Percentiles rank a stretch among this genome's conserved stretches.
Evolutionary conservation across 176 grass and related monocot genomes (phyloP).

Genomic region (Tillandsia fasciculata): DNA sequence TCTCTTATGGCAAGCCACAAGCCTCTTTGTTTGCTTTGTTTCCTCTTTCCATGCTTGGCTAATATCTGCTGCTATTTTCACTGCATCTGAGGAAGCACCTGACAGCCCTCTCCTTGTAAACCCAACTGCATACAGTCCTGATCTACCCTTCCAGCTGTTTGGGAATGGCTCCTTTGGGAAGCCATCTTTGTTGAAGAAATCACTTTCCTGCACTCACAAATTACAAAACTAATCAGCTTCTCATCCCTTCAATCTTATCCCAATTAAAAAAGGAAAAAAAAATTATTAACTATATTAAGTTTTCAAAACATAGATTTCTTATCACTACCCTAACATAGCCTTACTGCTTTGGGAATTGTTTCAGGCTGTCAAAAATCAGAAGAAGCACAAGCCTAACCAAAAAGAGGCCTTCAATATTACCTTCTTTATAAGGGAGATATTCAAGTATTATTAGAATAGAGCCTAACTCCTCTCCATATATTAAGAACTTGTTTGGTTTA

Average conservation of each 20-base stretch:
- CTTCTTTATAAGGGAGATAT: too few species aligned
- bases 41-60: conserved; percentile 63
- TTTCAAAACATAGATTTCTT: conserved; percentile 5
- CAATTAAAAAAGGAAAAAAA: background rate
- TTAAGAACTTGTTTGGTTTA: conserved; percentile 6
- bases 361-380: conserved; percentile 17
- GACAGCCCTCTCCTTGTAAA: conserved; percentile 68
- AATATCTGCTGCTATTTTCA: conserved; percentile 58
- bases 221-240: background rate
- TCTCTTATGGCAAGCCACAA: conserved; percentile 58
- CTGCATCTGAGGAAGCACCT: conserved; percentile 66
- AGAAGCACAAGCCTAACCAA: conserved; percentile 17
- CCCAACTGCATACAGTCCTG: conserved; percentile 78
- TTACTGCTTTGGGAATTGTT: conserved; percentile 11
- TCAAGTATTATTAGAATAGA: background rate
- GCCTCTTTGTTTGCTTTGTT: conserved; percentile 49
- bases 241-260: background rate
- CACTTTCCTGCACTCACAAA: conserved; percentile 30
- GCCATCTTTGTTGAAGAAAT: conserved; percentile 75
- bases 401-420: background rate
- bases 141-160: conserved; percentile 47
- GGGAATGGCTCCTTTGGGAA: conserved; percentile 60
- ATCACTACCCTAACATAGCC: conserved; percentile 7
- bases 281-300: background rate
- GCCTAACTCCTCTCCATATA: conserved; percentile 1